Percentiles rank a stretch among this genome's conserved stretches.
Evolutionary conservation across 1,139 yeast species (phyloP).

Genomic region (Debaryomyces fabryi): DNA sequence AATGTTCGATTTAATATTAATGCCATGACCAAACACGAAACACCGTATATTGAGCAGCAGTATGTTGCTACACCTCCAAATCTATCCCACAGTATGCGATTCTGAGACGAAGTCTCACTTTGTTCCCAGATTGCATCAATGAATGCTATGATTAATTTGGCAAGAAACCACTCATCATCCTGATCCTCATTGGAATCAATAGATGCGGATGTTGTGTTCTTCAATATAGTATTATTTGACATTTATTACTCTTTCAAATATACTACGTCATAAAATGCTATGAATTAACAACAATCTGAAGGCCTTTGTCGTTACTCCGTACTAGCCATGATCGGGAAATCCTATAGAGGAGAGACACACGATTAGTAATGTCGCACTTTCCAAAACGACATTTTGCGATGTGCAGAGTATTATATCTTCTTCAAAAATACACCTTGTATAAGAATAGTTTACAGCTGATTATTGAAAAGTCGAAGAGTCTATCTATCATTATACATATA

Average conservation of each 20-base stretch:
- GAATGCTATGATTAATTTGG: conserved; percentile 19
- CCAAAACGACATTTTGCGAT: conserved; percentile 1
- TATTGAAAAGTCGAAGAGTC: neutral
- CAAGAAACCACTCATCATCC: conserved; percentile 6
- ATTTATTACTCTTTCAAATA: neutral
- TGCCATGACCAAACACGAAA: conserved; percentile 62
- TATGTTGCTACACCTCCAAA: conserved; percentile 29
- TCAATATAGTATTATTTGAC: conserved; percentile 2
- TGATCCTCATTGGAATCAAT: neutral
- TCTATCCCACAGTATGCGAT: conserved; percentile 18
- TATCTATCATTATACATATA: neutral
- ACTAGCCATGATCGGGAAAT: neutral
- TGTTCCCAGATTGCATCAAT: conserved; percentile 29
- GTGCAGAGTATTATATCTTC: neutral
- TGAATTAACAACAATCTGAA: conserved; percentile 1
- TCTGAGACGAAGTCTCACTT: conserved; percentile 16
- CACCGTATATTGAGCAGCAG: conserved; percentile 40
- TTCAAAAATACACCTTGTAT: neutral
- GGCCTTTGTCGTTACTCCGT: neutral
- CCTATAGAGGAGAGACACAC: neutral
- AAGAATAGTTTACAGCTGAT: neutral
- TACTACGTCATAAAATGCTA: neutral
- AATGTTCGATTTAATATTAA: conserved; percentile 64
- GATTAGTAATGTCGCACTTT: neutral
- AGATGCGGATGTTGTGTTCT: neutral